phyloP scores from a whole-genome alignment of 306 rosid genomes.

The Vigna reflexopilosa region DNA sequence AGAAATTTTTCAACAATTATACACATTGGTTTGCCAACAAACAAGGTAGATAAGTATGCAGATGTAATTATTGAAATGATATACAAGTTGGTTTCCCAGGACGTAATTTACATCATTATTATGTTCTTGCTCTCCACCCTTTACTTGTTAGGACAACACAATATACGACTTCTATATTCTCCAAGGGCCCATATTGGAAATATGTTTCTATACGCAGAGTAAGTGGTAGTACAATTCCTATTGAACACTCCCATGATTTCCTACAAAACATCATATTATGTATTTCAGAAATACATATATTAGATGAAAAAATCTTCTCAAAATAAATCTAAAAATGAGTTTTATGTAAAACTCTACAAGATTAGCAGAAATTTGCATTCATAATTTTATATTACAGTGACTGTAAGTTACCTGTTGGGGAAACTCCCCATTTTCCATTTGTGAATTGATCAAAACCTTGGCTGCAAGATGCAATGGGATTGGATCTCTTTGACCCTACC shows the following conservation, averaged over 20 bases:
- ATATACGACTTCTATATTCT: constrained; percentile 56
- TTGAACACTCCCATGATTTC: constrained; percentile 73
- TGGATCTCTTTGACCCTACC: constrained; percentile 64
- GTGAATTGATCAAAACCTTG: constrained; percentile 62
- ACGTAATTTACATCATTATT: constrained; percentile 16
- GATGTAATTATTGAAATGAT: neutral
- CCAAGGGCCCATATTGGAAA: constrained; percentile 90
- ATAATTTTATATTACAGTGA: neutral
- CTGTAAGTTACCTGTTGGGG: constrained; percentile 72
- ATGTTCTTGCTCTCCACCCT: neutral
- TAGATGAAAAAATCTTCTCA: too few species aligned
- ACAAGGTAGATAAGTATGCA: neutral
- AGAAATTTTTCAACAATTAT: neutral
- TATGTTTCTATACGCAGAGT: constrained; percentile 68
- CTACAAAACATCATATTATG: constrained; percentile 31
- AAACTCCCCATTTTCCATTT: constrained; percentile 68
- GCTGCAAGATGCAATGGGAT: constrained; percentile 69
- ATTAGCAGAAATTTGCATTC: too few species aligned
- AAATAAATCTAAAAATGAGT: neutral
- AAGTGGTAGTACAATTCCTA: constrained; percentile 61
- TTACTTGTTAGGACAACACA: constrained; percentile 18
- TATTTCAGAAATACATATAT: neutral
- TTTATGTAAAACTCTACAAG: too few species aligned
- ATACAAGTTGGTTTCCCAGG: too few species aligned
- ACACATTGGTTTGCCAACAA: neutral